Evolutionary conservation across 2,329 filamentous ascomycete species (phyloP).

Genomic region (Truncatella angustata): DNA sequence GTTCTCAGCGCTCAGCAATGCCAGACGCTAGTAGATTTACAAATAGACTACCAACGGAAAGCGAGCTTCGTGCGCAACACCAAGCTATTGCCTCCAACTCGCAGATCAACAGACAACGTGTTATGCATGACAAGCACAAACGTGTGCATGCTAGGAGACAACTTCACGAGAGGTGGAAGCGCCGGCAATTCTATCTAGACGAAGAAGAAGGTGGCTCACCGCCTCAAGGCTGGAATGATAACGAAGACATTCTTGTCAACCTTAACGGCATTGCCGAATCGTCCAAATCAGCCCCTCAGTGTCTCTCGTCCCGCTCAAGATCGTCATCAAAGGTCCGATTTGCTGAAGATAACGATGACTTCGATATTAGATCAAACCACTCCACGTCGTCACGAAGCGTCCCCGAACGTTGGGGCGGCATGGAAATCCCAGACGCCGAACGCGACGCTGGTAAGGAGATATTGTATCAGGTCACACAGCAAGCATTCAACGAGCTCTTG

Average conservation of each 20-base stretch:
- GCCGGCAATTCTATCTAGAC: conserved; percentile 78
- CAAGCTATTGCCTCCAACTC: conserved; percentile 31
- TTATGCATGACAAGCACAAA: conserved; percentile 37
- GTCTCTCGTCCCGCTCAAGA: conserved; percentile 56
- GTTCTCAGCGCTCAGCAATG: conserved; percentile 14
- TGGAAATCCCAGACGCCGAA: conserved; percentile 78
- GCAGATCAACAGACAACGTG: too few relatives aligned
- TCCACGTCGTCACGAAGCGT: conserved; percentile 72
- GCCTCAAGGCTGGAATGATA: conserved; percentile 62
- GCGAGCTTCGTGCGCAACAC: conserved; percentile 37
- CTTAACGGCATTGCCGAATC: conserved; percentile 37
- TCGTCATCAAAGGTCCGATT: conserved; percentile 81
- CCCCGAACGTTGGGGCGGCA: conserved; percentile 73
- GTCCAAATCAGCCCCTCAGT: conserved; percentile 39
- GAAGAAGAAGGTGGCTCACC: conserved; percentile 75
- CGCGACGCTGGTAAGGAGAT: conserved; percentile 84
- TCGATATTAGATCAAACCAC: conserved; percentile 65
- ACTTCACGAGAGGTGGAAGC: conserved; percentile 71
- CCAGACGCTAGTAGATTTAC: conserved; percentile 28
- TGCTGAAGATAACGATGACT: conserved; percentile 67
- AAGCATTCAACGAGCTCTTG: conserved; percentile 89
- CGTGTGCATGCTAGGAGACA: conserved; percentile 44
- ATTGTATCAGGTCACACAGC: conserved; percentile 86
- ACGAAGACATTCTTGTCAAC: conserved; percentile 53
- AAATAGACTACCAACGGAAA: conserved; percentile 31